Evolutionary conservation across 2,329 filamentous ascomycete genomes (phyloP).

Genomic region (Aspergillus pseudoviridinutans): DNA sequence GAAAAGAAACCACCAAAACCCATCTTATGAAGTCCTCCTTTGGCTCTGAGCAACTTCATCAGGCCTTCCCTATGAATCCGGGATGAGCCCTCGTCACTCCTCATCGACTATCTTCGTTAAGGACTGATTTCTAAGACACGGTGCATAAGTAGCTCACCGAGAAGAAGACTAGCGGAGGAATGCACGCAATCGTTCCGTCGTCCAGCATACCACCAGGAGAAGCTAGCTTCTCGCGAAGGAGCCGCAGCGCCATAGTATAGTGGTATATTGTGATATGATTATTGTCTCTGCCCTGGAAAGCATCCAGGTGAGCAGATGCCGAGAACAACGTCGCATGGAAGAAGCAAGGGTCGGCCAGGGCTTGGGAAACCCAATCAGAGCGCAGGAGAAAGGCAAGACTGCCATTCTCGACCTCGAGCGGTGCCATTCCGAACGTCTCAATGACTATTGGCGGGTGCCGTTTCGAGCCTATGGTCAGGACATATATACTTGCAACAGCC

Average conservation of each 20-base stretch:
- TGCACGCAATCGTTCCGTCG: constrained; percentile 2
- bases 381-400: constrained; percentile 4
- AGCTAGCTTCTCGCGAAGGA: constrained; percentile 1
- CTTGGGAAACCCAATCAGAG: neutral
- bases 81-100: constrained; percentile 1
- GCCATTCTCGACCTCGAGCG: neutral
- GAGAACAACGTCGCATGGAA: constrained; percentile 5
- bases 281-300: neutral
- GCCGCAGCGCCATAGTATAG: constrained; percentile 3
- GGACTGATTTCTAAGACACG: too few species aligned
- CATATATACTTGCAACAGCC: too few species aligned
- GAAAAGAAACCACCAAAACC: neutral
- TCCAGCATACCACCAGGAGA: neutral
- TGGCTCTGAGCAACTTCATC: constrained; percentile 1
- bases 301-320: constrained; percentile 5
- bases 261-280: constrained; percentile 3
- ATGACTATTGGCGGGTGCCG: neutral
- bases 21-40: constrained; percentile 2
- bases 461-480: too few species aligned
- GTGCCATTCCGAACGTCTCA: constrained; percentile 4
- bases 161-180: constrained; percentile 5
- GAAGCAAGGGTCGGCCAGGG: constrained; percentile 1
- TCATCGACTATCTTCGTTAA: neutral
- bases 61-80: constrained; percentile 4
- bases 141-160: neutral